Evolutionary conservation across 2,329 filamentous ascomycete genomes (phyloP).

Genomic region (Fusarium sp.): DNA sequence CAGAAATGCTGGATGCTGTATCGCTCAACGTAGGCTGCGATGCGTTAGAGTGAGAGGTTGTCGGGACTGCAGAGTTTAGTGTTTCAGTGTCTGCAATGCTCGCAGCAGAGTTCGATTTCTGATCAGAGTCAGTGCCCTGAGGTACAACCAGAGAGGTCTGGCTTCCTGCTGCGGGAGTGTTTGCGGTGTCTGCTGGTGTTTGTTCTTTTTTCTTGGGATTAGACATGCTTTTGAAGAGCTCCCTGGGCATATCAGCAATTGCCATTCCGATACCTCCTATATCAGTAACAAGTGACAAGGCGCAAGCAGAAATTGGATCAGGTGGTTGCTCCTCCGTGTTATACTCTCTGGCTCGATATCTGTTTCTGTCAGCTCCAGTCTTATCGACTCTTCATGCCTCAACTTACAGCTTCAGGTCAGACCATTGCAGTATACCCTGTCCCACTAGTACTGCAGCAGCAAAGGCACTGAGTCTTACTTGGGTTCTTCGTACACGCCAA

Average conservation of each 20-base stretch:
- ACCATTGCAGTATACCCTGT: slow-evolving; percentile 72
- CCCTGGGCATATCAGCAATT: slow-evolving; percentile 77
- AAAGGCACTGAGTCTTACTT: slow-evolving; percentile 76
- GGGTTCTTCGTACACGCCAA: slow-evolving; percentile 78
- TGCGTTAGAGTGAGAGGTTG: slow-evolving; percentile 35
- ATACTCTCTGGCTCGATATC: slow-evolving; percentile 72
- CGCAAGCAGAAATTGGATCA: slow-evolving; percentile 82
- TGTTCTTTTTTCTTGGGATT: slow-evolving; percentile 37
- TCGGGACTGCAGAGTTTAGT: slow-evolving; percentile 4
- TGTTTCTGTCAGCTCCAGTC: slow-evolving; percentile 45
- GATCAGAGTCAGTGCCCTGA: slow-evolving; percentile 16
- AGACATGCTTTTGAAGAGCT: slow-evolving; percentile 62
- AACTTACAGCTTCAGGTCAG: slow-evolving; percentile 78
- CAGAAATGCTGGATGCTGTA: slow-evolving; percentile 37
- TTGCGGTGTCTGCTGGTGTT: slow-evolving; percentile 4
- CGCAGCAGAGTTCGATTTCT: slow-evolving; percentile 6
- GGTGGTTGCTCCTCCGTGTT: slow-evolving; percentile 81
- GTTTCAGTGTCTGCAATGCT: slow-evolving; percentile 26
- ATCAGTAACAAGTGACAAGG: slow-evolving; percentile 84
- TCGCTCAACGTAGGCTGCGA: slow-evolving; percentile 43
- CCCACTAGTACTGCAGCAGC: slow-evolving; percentile 77
- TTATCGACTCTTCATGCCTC: not conserved
- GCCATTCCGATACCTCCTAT: slow-evolving; percentile 84
- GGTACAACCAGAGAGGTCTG: slow-evolving; percentile 12
- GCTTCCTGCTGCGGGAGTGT: slow-evolving; percentile 13